Base-by-base conservation (phyloP, 225 moss, liverwort and hornwort genomes). In the Lunularia cruciata region DNA sequence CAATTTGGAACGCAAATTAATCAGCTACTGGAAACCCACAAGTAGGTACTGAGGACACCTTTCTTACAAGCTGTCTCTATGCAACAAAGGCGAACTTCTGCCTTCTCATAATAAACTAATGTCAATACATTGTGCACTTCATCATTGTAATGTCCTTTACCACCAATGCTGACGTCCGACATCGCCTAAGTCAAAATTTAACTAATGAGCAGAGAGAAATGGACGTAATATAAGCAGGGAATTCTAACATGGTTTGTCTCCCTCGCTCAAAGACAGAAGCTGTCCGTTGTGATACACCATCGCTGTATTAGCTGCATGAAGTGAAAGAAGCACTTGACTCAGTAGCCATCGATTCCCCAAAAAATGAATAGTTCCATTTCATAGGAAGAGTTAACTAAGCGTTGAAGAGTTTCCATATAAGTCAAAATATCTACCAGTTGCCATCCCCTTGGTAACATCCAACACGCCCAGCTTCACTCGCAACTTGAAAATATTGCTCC, bases 171-270 rank as follows among this genome's bases (percentile, higher is more conserved):
- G 43, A 43, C 13, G 5, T 43, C 16, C 1, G 5, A 43, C 11
- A 11, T 10, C 11, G 2, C 10, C 28, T 28, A 7, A 25, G 45
- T 9, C 12, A 1, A 43, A 11, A 43, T 43, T 43, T 16, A 43
- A 43, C 12, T 43, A 27, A 54, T 27, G 0, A 26, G 27, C 28
- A 3, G 40, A 6, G 8, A 40, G 40, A 13, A 13, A 40, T 40
- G 40, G 40, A 40, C 8, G n/a, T n/a, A n/a, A n/a, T n/a, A n/a
- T n/a, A n/a, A n/a, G n/a, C n/a, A n/a, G 25, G 14, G 36, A 43
- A n/a, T 65, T 49, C 83, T 72, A 77, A 88, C 88, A 88, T 49
- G 88, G 88, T 67, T 83, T 85, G 69, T 83, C 83, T 19, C 11
- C 8, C 52, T 90, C 84, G 0, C 72, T 59, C 57, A 88, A 75